These are phyloP conservation scores for Fusarium agapanthi DNA, from an alignment of 2,329 filamentous ascomycete genomes.

Conservation along the genomic window DNA sequence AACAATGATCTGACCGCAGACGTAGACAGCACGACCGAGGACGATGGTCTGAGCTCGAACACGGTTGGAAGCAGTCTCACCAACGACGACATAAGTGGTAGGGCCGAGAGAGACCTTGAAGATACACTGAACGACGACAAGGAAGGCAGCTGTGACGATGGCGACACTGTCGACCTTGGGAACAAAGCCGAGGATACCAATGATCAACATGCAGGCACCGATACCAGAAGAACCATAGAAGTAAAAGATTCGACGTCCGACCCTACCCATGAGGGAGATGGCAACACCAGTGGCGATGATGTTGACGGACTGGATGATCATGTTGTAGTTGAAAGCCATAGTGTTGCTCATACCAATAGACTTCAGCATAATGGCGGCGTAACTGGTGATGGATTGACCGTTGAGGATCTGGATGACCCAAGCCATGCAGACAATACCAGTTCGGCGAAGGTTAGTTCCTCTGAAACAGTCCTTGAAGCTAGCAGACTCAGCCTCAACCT, in stretches of 20 bases:
- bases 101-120: slow-evolving; percentile 50
- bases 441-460: slow-evolving; percentile 51
- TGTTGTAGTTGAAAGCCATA: slow-evolving; percentile 56
- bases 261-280: slow-evolving; percentile 49
- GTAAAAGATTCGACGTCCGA: slow-evolving; percentile 53
- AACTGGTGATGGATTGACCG: slow-evolving; percentile 60
- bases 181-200: slow-evolving; percentile 52
- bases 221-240: slow-evolving; percentile 53
- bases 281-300: slow-evolving; percentile 52
- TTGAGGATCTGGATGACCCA: slow-evolving; percentile 47
- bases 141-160: slow-evolving; percentile 40
- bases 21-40: slow-evolving; percentile 54
- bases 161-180: slow-evolving; percentile 23
- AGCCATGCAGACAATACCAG: slow-evolving; percentile 49
- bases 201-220: slow-evolving; percentile 51
- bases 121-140: slow-evolving; percentile 64
- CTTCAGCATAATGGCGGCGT: slow-evolving; percentile 61
- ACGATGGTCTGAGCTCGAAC: slow-evolving; percentile 58
- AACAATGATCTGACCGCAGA: slow-evolving; percentile 50
- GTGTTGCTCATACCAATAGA: slow-evolving; percentile 57
- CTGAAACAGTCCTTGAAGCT: slow-evolving; percentile 62
- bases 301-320: slow-evolving; percentile 58
- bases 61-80: slow-evolving; percentile 56
- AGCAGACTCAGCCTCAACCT: slow-evolving; percentile 52
- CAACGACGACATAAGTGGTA: slow-evolving; percentile 86